A percentile compares a stretch with the other conserved stretches of the same genome.
phyloP scores from a whole-genome alignment of 2,329 filamentous ascomycete genomes.

The Xylariaceae sp. region DNA sequence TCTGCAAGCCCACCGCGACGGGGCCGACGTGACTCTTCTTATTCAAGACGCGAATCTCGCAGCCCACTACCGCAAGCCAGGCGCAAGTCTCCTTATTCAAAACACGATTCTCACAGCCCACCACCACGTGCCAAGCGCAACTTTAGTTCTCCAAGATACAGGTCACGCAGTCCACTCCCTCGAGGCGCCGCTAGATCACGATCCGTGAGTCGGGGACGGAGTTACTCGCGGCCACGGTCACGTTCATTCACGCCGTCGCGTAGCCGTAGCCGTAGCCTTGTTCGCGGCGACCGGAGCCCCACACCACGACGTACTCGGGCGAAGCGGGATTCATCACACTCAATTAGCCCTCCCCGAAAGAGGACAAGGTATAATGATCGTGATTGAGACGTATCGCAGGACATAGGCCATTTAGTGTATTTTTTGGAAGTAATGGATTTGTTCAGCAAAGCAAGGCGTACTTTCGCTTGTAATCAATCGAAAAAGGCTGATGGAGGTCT shows the following conservation, averaged over 20 bases:
- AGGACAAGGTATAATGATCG: conserved; percentile 33
- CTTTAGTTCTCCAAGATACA: conserved; percentile 25
- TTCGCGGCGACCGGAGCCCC: conserved; percentile 31
- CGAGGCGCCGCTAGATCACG: conserved; percentile 27
- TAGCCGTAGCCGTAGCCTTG: conserved; percentile 32
- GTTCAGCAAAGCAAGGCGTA: neutral
- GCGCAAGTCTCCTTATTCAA: conserved; percentile 30
- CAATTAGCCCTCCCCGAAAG: conserved; percentile 30
- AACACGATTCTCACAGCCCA: conserved; percentile 36
- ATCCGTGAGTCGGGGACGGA: conserved; percentile 34
- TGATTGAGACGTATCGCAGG: conserved; percentile 9
- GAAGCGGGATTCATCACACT: conserved; percentile 32
- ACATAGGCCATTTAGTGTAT: conserved; percentile 5
- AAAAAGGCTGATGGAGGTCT: neutral
- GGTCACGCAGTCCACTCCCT: conserved; percentile 24
- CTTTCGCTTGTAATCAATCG: conserved; percentile 1
- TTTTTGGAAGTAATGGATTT: neutral
- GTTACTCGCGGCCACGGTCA: conserved; percentile 33
- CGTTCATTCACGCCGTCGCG: conserved; percentile 36
- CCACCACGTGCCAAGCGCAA: conserved; percentile 27
- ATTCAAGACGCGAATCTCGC: conserved; percentile 25
- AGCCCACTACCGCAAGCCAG: conserved; percentile 19
- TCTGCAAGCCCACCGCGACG: conserved; percentile 22
- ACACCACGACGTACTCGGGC: conserved; percentile 31
- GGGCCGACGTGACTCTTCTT: conserved; percentile 16